These are phyloP conservation scores for Aspergillus viridinutans DNA, from an alignment of 2,329 filamentous ascomycete genomes.

Conservation along the genomic window DNA sequence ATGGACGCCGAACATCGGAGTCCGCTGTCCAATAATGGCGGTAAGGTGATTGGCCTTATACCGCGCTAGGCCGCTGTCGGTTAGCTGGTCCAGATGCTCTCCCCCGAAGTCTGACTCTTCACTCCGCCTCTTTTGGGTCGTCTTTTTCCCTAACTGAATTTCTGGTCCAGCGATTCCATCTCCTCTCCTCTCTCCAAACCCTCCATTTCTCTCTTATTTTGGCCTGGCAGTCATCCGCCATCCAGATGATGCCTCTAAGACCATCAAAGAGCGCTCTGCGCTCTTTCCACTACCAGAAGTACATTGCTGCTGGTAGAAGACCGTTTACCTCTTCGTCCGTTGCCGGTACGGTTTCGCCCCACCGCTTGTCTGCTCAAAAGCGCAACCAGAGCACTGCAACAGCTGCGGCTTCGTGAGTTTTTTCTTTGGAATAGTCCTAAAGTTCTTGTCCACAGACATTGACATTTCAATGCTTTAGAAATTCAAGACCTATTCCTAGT, in stretches of 20 bases:
- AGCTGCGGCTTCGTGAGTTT: constrained; percentile 53
- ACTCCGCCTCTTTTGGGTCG: neutral
- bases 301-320: constrained; percentile 34
- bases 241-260: constrained; percentile 49
- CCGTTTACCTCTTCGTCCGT: constrained; percentile 44
- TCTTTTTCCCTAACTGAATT: neutral
- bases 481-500: constrained; percentile 58
- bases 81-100: neutral
- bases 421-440: constrained; percentile 1
- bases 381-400: constrained; percentile 47
- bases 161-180: neutral
- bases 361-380: constrained; percentile 42
- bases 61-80: neutral
- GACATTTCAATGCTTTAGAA: constrained; percentile 36
- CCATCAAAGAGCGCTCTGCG: constrained; percentile 47
- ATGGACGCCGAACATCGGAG: neutral
- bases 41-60: neutral
- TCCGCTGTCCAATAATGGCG: neutral
- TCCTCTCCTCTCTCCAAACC: constrained; percentile 7
- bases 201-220: constrained; percentile 17
- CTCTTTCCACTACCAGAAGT: constrained; percentile 42
- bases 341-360: constrained; percentile 44
- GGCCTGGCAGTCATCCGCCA: constrained; percentile 32
- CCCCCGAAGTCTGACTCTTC: neutral
- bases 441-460: constrained; percentile 12